phyloP scores from a whole-genome alignment of 2,329 filamentous ascomycete species.

The Penicillium paneum region DNA sequence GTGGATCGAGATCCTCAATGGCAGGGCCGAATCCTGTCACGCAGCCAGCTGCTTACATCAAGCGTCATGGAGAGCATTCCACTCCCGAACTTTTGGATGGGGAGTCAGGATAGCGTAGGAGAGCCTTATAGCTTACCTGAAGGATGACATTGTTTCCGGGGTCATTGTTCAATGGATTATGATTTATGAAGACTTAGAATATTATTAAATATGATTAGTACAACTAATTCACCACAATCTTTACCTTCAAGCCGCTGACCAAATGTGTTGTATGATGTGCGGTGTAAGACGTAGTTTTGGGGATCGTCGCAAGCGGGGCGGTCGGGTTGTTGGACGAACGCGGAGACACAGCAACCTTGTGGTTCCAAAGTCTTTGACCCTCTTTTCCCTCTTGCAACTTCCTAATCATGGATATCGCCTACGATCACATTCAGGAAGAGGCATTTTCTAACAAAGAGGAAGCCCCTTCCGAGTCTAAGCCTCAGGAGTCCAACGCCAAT shows the following conservation, averaged over 20 bases:
- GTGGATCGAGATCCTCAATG: constrained; percentile 25
- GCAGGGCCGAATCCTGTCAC: constrained; percentile 27
- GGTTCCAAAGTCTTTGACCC: constrained; percentile 13
- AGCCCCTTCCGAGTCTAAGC: constrained; percentile 40
- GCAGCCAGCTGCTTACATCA: constrained; percentile 40
- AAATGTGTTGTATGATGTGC: background rate
- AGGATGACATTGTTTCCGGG: constrained; percentile 5
- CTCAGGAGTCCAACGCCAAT: constrained; percentile 44
- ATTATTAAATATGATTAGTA: background rate
- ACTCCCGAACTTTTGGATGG: constrained; percentile 38
- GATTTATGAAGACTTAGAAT: constrained; percentile 11
- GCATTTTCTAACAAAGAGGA: constrained; percentile 58
- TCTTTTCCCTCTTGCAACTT: constrained; percentile 2
- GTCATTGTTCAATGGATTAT: constrained; percentile 5
- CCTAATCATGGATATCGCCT: constrained; percentile 80
- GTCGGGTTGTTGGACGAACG: constrained; percentile 34
- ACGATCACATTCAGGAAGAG: constrained; percentile 93
- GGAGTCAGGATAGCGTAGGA: constrained; percentile 39
- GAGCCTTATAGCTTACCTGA: constrained; percentile 37
- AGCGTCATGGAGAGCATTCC: constrained; percentile 46
- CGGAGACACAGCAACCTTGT: constrained; percentile 22
- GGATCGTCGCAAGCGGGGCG: constrained; percentile 24
- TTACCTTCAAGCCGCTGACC: background rate
- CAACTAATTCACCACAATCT: background rate
- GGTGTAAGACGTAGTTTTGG: background rate